Percentiles rank a stretch among this genome's conserved stretches.
phyloP scores from a whole-genome alignment of 495 filamentous ascomycete species.

The Hyaloscypha variabilis region DNA sequence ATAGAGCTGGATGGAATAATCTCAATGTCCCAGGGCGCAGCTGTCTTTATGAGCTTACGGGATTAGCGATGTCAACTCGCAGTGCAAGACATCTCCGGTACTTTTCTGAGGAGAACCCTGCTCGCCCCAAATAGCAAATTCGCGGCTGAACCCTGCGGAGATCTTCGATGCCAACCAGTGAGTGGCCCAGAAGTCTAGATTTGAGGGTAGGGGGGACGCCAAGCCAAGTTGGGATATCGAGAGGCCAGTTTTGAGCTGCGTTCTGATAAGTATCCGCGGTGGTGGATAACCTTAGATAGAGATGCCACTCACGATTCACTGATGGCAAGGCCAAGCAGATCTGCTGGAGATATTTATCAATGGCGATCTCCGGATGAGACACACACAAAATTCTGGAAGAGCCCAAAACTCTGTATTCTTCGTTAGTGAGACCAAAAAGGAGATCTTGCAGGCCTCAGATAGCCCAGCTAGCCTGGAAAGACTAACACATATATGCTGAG shows the following conservation, averaged over 20 bases:
- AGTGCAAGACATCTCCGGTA: constrained; percentile 28
- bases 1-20: not conserved
- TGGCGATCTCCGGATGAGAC: constrained; percentile 5
- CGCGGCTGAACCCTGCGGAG: constrained; percentile 27
- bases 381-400: not conserved
- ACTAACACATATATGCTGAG: not conserved
- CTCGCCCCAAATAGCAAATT: constrained; percentile 16
- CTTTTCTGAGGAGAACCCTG: constrained; percentile 5
- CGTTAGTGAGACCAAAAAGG: not conserved
- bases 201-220: constrained; percentile 5
- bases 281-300: not conserved
- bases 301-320: not conserved
- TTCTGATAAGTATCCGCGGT: constrained; percentile 16
- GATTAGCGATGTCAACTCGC: constrained; percentile 23
- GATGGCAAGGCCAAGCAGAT: constrained; percentile 24
- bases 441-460: not conserved
- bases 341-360: not conserved
- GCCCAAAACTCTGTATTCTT: not conserved
- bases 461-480: not conserved
- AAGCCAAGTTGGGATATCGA: constrained; percentile 8
- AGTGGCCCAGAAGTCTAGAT: not conserved
- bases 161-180: constrained; percentile 17
- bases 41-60: constrained; percentile 21
- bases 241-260: constrained; percentile 6
- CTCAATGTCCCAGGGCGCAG: not conserved